Base-by-base conservation (phyloP, 192 early-diverging fungal genomes). In the Phlyctochytrium planicorne region DNA sequence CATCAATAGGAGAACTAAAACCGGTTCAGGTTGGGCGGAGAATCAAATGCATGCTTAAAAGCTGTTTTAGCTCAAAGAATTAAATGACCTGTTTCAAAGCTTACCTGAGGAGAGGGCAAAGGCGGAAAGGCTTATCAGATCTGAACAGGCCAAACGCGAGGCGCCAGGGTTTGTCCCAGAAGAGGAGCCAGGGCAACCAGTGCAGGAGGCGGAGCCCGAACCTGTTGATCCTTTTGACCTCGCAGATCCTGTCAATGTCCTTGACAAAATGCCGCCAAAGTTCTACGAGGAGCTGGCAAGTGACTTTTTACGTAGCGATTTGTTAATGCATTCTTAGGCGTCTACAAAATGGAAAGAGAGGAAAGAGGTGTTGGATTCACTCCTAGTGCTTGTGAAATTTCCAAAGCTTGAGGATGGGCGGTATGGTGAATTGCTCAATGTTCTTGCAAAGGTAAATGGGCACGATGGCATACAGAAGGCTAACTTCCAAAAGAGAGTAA, bases 291-390 rank as follows among this genome's bases (percentile, higher is more conserved):
- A 88, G 12, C 66, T 94, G 69, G 89, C 87, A 72, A 50, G 57
- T n/a, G n/a, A n/a, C n/a, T 33, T 67, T 10, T 56, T 14, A 34
- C 53, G 29, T 14, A 10, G 56, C 36, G 23, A 37, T 6, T 62
- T 62, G 29, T 40, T 17, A 62, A 33, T 20, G 61, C 6, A n/a
- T n/a, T 24, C 20, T 3, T 63, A 87, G 80, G 68, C 69, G 1
- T 92, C 94, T 3, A 80, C 88, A 47, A 98, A 98, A 69, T 99
- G 98, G 98, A 89, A 96, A 76, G 96, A 98, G 71, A 84, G 98
- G 71, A 96, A 95, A 66, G 95, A 97, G 66, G 94, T 87, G 0
- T 67, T 98, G 36, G 93, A 95, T 55, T 82, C 72, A 12, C 71
- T 99, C 30, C 66, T 91, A 3, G 87, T 75, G 32, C 72, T 92